Conservation (phyloP, 2,329 filamentous ascomycete genomes). For the Colletotrichum sp. region DNA sequence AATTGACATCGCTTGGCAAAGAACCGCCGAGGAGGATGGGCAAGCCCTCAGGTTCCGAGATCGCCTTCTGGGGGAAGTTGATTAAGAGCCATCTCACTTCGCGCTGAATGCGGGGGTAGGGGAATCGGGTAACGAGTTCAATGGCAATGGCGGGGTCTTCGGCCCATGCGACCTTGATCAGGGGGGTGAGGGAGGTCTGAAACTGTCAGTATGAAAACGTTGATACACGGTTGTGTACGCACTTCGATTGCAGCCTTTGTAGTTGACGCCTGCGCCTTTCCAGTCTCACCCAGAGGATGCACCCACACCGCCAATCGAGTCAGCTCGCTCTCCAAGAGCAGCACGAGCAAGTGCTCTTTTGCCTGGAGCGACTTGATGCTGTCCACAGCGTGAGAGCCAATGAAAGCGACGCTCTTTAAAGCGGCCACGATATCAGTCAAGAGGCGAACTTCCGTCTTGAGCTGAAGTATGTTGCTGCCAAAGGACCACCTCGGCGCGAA, state of each 20-base stretch:
- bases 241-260: slow-evolving; percentile 38
- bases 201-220: not conserved
- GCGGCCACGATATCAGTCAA: slow-evolving; percentile 76
- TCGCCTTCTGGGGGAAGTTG: slow-evolving; percentile 82
- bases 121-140: slow-evolving; percentile 81
- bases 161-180: slow-evolving; percentile 84
- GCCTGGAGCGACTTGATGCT: slow-evolving; percentile 70
- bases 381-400: slow-evolving; percentile 58
- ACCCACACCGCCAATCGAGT: slow-evolving; percentile 88
- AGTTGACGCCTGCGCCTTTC: slow-evolving; percentile 35
- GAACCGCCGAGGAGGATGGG: slow-evolving; percentile 79
- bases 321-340: slow-evolving; percentile 86
- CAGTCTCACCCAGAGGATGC: slow-evolving; percentile 69
- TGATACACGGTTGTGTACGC: slow-evolving; percentile 17
- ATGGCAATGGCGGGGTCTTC: slow-evolving; percentile 89
- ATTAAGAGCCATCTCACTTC: slow-evolving; percentile 83
- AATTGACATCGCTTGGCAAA: slow-evolving; percentile 79
- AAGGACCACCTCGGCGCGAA: slow-evolving; percentile 90
- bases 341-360: slow-evolving; percentile 83
- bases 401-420: slow-evolving; percentile 67
- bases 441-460: slow-evolving; percentile 89
- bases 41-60: slow-evolving; percentile 82
- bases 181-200: slow-evolving; percentile 61
- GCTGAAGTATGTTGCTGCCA: slow-evolving; percentile 89
- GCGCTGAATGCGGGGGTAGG: slow-evolving; percentile 71